phyloP scores from a whole-genome alignment of 106 monocot genomes.

The Apostasia ramifera region DNA sequence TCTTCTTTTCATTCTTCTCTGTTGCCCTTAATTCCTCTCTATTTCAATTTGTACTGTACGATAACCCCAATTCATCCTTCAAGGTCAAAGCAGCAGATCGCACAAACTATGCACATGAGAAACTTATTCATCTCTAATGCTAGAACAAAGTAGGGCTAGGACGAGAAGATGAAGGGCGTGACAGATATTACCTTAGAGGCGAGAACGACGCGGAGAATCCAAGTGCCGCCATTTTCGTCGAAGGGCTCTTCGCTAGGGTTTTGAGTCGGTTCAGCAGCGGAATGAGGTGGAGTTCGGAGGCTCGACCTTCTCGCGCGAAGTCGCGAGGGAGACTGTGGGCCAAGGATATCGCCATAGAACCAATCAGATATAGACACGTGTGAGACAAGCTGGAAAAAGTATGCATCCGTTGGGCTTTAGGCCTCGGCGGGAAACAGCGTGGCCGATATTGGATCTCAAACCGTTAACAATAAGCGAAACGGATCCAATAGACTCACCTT shows the following conservation, averaged over 20 bases:
- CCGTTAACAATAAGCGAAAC: too few relatives aligned
- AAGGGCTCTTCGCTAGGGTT: neutral
- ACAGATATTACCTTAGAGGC: slow-evolving; percentile 6
- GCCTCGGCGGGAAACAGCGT: too few relatives aligned
- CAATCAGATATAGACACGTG: neutral
- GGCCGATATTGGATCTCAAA: too few relatives aligned
- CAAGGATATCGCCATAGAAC: neutral
- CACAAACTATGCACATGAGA: too few relatives aligned
- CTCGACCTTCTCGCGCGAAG: neutral
- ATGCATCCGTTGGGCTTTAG: too few relatives aligned
- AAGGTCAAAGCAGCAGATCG: too few relatives aligned
- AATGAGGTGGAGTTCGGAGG: neutral
- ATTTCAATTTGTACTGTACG: too few relatives aligned
- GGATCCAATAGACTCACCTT: too few relatives aligned
- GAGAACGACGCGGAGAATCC: slow-evolving; percentile 20
- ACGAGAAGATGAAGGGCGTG: neutral
- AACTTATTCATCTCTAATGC: neutral
- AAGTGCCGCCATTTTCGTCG: slow-evolving; percentile 17
- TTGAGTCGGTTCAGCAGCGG: neutral
- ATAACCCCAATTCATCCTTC: too few relatives aligned
- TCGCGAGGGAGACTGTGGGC: neutral
- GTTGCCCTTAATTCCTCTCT: too few relatives aligned
- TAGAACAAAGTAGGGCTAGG: neutral
- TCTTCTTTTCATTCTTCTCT: too few relatives aligned
- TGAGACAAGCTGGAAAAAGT: neutral